phyloP scores from a whole-genome alignment of 345 rosid species.

The Durio zibethinus region DNA sequence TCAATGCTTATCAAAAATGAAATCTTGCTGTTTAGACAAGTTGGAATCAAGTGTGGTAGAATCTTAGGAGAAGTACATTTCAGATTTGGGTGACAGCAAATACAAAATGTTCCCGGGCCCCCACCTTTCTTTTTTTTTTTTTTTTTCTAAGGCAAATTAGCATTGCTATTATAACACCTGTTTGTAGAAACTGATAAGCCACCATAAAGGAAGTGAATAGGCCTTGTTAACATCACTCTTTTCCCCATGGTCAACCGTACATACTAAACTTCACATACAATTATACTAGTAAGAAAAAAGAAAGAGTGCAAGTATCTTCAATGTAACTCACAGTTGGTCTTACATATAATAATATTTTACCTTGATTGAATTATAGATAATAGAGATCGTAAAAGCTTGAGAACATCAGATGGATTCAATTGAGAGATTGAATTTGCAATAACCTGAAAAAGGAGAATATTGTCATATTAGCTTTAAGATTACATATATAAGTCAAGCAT shows the following conservation, averaged over 20 bases:
- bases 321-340: neutral
- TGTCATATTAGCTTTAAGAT: too few species aligned
- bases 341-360: constrained; percentile 31
- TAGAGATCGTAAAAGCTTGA: constrained; percentile 71
- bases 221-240: neutral
- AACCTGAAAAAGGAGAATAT: constrained; percentile 45
- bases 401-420: constrained; percentile 71
- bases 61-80: neutral
- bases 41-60: neutral
- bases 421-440: constrained; percentile 74
- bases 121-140: neutral
- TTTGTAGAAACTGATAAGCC: neutral
- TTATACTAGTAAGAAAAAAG: neutral
- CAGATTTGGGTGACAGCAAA: neutral
- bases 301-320: neutral
- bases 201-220: neutral
- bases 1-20: neutral
- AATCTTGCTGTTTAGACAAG: neutral
- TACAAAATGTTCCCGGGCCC: neutral
- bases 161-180: neutral
- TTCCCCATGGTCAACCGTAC: neutral
- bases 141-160: too few species aligned
- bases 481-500: neutral
- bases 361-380: constrained; percentile 71
- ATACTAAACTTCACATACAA: neutral